A percentile compares a stretch with the other conserved stretches of the same genome.
Evolutionary conservation across 1,284 basidiomycete genomes (phyloP).

Genomic region (Ganoderma lucidum): DNA sequence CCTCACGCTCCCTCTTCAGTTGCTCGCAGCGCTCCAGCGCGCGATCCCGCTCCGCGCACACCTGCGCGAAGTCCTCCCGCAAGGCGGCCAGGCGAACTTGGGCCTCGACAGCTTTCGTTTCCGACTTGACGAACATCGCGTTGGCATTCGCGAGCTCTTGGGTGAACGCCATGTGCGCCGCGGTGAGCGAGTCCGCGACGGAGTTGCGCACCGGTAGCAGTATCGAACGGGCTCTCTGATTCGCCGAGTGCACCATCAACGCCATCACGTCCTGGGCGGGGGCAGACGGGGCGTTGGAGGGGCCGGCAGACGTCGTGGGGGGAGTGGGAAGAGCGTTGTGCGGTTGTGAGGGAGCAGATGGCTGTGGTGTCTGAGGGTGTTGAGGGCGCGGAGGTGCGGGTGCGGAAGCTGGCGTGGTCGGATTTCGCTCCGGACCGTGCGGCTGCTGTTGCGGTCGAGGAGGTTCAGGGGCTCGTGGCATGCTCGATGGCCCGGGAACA

Average conservation of each 20-base stretch:
- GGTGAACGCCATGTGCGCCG: constrained; percentile 12
- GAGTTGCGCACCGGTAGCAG: constrained; percentile 17
- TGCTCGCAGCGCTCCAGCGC: constrained; percentile 9
- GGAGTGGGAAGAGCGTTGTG: background rate
- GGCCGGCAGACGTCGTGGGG: background rate
- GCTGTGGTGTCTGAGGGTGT: background rate
- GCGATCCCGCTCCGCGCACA: constrained; percentile 14
- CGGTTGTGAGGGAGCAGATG: background rate
- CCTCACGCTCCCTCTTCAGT: constrained; percentile 9
- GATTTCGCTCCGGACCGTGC: constrained; percentile 1
- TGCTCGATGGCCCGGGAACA: background rate
- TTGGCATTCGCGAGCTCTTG: constrained; percentile 13
- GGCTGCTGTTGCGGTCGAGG: background rate
- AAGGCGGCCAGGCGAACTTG: background rate
- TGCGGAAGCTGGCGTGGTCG: background rate
- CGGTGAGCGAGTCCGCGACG: constrained; percentile 11
- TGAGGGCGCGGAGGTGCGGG: constrained; percentile 1
- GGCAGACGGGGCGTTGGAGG: background rate
- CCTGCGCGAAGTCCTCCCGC: background rate
- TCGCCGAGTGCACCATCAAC: background rate
- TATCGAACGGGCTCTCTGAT: background rate
- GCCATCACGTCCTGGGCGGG: background rate
- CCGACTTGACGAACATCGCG: constrained; percentile 5
- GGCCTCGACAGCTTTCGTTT: background rate
- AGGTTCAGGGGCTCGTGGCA: background rate